Percentiles rank a stretch among this genome's conserved stretches.
These are phyloP conservation scores for Neurospora sp. DNA, from an alignment of 2,329 filamentous ascomycete genomes.

Conservation along the genomic window DNA sequence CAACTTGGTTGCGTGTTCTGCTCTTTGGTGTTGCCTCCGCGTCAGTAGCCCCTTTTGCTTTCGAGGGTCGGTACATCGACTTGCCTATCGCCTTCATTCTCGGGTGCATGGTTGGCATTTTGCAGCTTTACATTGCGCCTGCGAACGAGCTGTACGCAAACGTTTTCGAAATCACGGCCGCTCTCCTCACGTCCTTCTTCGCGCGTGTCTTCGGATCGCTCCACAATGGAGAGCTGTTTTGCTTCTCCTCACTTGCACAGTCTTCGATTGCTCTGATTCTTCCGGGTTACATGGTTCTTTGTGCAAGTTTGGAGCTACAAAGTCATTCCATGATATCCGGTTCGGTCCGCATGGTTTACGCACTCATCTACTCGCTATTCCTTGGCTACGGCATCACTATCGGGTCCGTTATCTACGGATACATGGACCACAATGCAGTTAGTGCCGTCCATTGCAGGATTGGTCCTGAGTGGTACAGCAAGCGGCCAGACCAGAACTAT, in stretches of 20 bases:
- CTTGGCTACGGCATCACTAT: slow-evolving; percentile 65
- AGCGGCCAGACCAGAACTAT: slow-evolving; percentile 37
- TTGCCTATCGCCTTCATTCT: slow-evolving; percentile 67
- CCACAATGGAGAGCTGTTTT: slow-evolving; percentile 46
- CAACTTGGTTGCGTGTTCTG: slow-evolving; percentile 46
- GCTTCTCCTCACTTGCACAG: slow-evolving; percentile 62
- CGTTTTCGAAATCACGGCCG: slow-evolving; percentile 37
- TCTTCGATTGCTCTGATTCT: slow-evolving; percentile 68
- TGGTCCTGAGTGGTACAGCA: slow-evolving; percentile 16
- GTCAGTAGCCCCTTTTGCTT: slow-evolving; percentile 70
- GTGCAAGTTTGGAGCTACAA: slow-evolving; percentile 53
- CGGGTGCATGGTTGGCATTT: slow-evolving; percentile 60
- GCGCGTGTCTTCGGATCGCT: slow-evolving; percentile 62
- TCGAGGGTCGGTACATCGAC: slow-evolving; percentile 66
- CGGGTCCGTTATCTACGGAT: slow-evolving; percentile 52
- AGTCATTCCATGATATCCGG: slow-evolving; percentile 59
- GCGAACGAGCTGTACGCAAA: slow-evolving; percentile 52
- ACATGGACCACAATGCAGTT: slow-evolving; percentile 45
- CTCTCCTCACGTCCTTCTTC: slow-evolving; percentile 56
- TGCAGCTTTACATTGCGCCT: slow-evolving; percentile 67
- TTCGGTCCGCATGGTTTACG: slow-evolving; percentile 64
- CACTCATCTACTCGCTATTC: slow-evolving; percentile 63
- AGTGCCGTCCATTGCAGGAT: slow-evolving; percentile 32
- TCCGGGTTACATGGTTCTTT: slow-evolving; percentile 57
- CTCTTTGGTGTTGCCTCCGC: slow-evolving; percentile 69